Evolutionary conservation across 129 eudicot genomes (phyloP).

Genomic region (Helianthus annuus): DNA sequence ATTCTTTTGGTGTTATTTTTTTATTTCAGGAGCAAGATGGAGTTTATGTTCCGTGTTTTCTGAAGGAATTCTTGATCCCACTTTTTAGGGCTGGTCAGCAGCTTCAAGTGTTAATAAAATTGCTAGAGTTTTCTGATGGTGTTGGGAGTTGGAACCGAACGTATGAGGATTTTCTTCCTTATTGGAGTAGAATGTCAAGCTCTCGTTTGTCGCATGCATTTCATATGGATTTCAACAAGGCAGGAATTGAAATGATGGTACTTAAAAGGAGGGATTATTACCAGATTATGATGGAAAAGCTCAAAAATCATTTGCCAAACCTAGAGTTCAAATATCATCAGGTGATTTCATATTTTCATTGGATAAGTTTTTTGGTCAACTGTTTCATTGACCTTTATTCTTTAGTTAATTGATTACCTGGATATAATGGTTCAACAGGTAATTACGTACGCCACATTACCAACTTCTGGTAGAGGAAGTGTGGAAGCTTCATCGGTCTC

Average conservation of each 20-base stretch:
- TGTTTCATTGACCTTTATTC: neutral
- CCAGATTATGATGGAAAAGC: constrained; percentile 64
- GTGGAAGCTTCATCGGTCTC: constrained; percentile 38
- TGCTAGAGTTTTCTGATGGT: constrained; percentile 73
- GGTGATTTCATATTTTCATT: constrained; percentile 58
- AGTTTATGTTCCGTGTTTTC: constrained; percentile 78
- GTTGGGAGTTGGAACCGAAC: constrained; percentile 51
- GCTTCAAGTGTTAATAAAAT: constrained; percentile 87
- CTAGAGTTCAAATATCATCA: constrained; percentile 65
- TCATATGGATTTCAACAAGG: constrained; percentile 66
- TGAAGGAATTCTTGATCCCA: constrained; percentile 61
- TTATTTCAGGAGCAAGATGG: constrained; percentile 72
- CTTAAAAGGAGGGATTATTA: constrained; percentile 68
- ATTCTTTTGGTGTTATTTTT: constrained; percentile 27
- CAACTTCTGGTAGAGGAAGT: constrained; percentile 35
- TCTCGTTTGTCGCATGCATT: constrained; percentile 45
- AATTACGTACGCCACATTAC: constrained; percentile 32
- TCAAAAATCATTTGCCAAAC: constrained; percentile 47
- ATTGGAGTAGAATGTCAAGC: constrained; percentile 49
- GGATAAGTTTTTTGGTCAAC: neutral
- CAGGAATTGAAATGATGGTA: constrained; percentile 51
- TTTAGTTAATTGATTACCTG: constrained; percentile 22
- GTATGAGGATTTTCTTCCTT: constrained; percentile 74
- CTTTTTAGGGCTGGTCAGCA: constrained; percentile 96
- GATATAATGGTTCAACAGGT: constrained; percentile 45